Evolutionary conservation across 2,329 filamentous ascomycete species (phyloP).

Genomic region (Graphiopsis chlorocephala): DNA sequence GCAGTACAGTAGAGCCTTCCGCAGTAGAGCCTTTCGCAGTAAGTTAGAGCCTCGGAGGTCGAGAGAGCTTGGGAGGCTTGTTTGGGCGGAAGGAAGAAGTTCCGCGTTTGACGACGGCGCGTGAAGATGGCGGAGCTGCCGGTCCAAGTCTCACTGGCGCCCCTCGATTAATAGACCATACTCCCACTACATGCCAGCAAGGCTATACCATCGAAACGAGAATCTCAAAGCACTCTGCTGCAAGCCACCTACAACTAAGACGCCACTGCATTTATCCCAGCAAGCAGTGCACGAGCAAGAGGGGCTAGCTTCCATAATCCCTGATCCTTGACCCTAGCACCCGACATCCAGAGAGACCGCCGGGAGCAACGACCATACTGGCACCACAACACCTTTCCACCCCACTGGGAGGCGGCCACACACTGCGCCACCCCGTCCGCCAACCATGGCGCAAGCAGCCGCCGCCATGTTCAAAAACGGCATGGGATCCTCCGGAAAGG

Average conservation of each 20-base stretch:
- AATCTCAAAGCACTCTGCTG: not conserved
- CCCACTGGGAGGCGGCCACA: not conserved
- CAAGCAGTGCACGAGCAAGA: not conserved
- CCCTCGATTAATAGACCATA: not conserved
- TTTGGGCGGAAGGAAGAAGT: not conserved
- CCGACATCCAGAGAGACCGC: not conserved
- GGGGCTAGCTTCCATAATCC: constrained; percentile 5
- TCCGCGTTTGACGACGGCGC: not conserved
- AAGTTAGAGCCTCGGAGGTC: too few relatives aligned
- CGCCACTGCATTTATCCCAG: not conserved
- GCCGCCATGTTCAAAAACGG: constrained; percentile 37
- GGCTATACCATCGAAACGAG: not conserved
- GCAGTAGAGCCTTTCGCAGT: too few relatives aligned
- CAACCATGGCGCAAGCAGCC: constrained; percentile 25
- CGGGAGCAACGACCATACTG: not conserved
- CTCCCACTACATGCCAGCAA: not conserved
- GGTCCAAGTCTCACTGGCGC: not conserved
- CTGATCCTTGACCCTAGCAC: constrained; percentile 9
- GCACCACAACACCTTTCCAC: not conserved
- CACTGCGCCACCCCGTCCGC: not conserved
- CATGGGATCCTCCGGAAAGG: constrained; percentile 28
- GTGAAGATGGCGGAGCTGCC: constrained; percentile 1
- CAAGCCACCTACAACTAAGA: not conserved
- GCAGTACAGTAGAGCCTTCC: too few relatives aligned
- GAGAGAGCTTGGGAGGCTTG: not conserved